Percentiles rank a stretch among this genome's conserved stretches.
phyloP scores from a whole-genome alignment of 371 early-diverging fungal genomes.

The Catenaria anguillulae region DNA sequence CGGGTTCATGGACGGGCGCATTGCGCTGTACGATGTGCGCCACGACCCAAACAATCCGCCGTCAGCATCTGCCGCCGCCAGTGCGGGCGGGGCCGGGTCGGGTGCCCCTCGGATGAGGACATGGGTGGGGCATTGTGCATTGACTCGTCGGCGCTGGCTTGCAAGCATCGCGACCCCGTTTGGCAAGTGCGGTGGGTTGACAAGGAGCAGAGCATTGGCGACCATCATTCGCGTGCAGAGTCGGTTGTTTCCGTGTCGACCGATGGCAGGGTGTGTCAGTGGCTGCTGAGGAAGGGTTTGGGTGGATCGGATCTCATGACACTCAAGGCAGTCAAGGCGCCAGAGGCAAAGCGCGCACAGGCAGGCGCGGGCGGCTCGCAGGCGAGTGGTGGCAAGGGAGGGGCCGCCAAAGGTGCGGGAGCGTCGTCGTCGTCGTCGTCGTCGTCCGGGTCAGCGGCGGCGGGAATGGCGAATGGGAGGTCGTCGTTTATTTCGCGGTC shows the following conservation, averaged over 20 bases:
- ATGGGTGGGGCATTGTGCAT: background rate
- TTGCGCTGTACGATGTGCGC: slow-evolving; percentile 33
- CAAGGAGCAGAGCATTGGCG: slow-evolving; percentile 25
- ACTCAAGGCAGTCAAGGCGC: slow-evolving; percentile 26
- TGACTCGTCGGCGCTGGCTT: slow-evolving; percentile 16
- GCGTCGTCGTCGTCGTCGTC: background rate
- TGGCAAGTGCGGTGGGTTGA: slow-evolving; percentile 42
- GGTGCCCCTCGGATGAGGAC: no score
- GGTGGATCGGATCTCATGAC: slow-evolving; percentile 34
- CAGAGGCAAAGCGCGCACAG: background rate
- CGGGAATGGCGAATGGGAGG: background rate
- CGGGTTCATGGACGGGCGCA: slow-evolving; percentile 27
- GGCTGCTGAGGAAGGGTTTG: slow-evolving; percentile 32
- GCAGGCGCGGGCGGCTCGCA: background rate
- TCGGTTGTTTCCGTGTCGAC: slow-evolving; percentile 17
- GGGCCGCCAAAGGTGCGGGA: background rate
- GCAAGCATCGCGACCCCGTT: slow-evolving; percentile 37
- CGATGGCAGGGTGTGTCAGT: slow-evolving; percentile 33
- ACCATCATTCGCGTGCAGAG: slow-evolving; percentile 10
- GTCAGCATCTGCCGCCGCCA: background rate
- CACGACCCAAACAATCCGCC: slow-evolving; percentile 15
- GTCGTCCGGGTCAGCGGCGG: background rate
- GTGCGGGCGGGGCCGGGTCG: no score
- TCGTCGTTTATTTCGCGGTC: slow-evolving; percentile 26
- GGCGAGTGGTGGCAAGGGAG: background rate